Base-by-base conservation (phyloP, 176 grass and related monocot genomes). In the Oryza punctata region DNA sequence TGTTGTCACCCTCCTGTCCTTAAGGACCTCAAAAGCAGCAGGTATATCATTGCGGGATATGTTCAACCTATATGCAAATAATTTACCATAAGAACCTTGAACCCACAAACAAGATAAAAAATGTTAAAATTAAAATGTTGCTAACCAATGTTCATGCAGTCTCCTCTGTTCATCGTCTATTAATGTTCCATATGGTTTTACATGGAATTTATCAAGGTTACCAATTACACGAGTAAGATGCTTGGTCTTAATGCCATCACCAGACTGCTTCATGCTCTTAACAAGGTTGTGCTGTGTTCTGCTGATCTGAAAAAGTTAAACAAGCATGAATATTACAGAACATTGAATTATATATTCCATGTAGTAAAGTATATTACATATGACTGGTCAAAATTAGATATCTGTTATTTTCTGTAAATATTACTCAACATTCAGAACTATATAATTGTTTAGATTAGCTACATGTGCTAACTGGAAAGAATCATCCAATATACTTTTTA, bases 221-320 rank as follows among this genome's bases (percentile, higher is more conserved):
- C 91, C 91, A 72, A 92, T 63, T 44, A 92, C 83, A 69, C 79
- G 83, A 72, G 52, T 71, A 43, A 92, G 87, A 67, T 76, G 84
- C 35, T 89, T 89, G 0, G 75, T 59, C 63, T 89, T 87, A 86
- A 92, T 92, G 46, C 90, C 90, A 68, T 89, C 91, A 40, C 80
- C 84, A 81, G 91, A 92, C 63, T 84, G 84, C 60, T 86, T 92
- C 82, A 89, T 75, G 76, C 81, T 84, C 64, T 89, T 92, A 37
- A 92, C 69, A 61, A 87, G 87, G 49, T 87, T 77, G 63, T 84
- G 84, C 44, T 92, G 87, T 76, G 80, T 69, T 88, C 43, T 92
- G 63, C 76, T 92, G 68, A 92, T 44, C 91, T 92, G 37, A 83
- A 69, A 84, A 79, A 27, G 68, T 87, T 67, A 23, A 46, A 74